phyloP scores from a whole-genome alignment of 2,329 filamentous ascomycete genomes.

The Colletotrichum brevisporum region DNA sequence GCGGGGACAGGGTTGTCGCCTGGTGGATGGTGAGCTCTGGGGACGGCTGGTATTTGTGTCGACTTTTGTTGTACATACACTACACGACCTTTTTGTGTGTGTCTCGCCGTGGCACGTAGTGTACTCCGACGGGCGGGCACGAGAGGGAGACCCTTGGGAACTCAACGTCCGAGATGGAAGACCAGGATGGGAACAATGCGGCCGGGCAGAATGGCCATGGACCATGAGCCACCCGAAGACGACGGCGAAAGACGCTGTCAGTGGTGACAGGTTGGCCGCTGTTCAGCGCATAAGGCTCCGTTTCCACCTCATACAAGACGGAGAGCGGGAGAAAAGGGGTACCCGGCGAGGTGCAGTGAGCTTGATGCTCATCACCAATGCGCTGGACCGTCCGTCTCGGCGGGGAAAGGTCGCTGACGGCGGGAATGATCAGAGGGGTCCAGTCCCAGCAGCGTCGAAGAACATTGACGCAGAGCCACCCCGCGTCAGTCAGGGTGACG shows the following conservation, averaged over 20 bases:
- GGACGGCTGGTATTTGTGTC: constrained; percentile 4
- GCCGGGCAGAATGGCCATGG: constrained; percentile 10
- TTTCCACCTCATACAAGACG: constrained; percentile 29
- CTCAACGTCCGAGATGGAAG: constrained; percentile 17
- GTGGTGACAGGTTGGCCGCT: constrained; percentile 35
- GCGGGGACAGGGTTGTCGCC: constrained; percentile 26
- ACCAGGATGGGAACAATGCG: constrained; percentile 29
- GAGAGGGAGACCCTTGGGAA: constrained; percentile 30
- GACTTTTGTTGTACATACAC: background rate
- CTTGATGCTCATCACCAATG: constrained; percentile 30
- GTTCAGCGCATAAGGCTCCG: constrained; percentile 37
- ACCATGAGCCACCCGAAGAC: constrained; percentile 1
- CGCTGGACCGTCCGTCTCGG: constrained; percentile 5
- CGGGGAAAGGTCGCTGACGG: constrained; percentile 16
- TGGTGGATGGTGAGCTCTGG: constrained; percentile 37
- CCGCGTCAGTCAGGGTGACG: background rate
- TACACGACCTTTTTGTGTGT: background rate
- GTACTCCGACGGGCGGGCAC: constrained; percentile 15
- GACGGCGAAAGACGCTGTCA: constrained; percentile 1
- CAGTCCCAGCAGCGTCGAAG: constrained; percentile 5
- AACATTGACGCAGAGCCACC: background rate
- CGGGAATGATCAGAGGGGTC: constrained; percentile 27
- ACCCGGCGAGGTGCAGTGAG: constrained; percentile 27
- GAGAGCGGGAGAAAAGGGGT: constrained; percentile 32
- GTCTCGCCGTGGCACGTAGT: constrained; percentile 20